Evolutionary conservation across 805 yeast genomes (phyloP).

Genomic region (Wickerhamomyces hampshirensis): DNA sequence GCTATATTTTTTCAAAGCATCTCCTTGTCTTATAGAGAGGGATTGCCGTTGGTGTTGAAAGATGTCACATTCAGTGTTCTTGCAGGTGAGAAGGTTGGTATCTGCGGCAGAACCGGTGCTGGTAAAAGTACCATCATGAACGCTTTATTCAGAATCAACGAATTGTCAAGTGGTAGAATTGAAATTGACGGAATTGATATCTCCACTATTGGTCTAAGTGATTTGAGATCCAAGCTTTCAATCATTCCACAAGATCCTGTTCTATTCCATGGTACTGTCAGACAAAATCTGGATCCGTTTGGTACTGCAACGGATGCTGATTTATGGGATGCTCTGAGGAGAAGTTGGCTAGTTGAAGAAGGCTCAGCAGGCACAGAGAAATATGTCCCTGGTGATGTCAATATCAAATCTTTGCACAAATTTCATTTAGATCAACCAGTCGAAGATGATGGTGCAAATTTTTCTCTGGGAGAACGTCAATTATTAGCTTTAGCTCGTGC

Average conservation of each 20-base stretch:
- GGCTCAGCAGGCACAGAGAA: conserved; percentile 19
- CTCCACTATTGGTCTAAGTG: conserved; percentile 56
- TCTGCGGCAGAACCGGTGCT: conserved; percentile 69
- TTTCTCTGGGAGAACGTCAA: conserved; percentile 63
- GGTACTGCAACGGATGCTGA: conserved; percentile 46
- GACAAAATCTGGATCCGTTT: conserved; percentile 80
- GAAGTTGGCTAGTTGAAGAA: conserved; percentile 48
- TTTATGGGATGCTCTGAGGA: conserved; percentile 65
- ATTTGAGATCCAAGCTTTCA: conserved; percentile 66
- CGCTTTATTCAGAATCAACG: conserved; percentile 64
- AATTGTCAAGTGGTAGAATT: conserved; percentile 49
- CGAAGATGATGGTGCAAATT: conserved; percentile 59
- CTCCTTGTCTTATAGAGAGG: conserved; percentile 56
- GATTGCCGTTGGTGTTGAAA: conserved; percentile 61
- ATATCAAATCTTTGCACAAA: conserved; percentile 36
- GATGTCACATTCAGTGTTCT: conserved; percentile 43
- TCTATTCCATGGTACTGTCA: conserved; percentile 70
- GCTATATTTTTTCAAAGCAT: conserved; percentile 52
- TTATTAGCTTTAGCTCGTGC: conserved; percentile 60
- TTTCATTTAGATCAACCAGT: conserved; percentile 56
- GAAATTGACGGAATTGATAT: conserved; percentile 68
- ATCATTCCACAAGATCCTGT: conserved; percentile 92
- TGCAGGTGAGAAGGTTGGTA: conserved; percentile 56
- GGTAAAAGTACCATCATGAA: conserved; percentile 74
- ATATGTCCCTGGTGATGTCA: conserved; percentile 9